Evolutionary conservation across 108 stramenopile genomes (phyloP), one percentile per base, ranked within the genome.

Genomic region (Thalassiosira profunda): DNA sequence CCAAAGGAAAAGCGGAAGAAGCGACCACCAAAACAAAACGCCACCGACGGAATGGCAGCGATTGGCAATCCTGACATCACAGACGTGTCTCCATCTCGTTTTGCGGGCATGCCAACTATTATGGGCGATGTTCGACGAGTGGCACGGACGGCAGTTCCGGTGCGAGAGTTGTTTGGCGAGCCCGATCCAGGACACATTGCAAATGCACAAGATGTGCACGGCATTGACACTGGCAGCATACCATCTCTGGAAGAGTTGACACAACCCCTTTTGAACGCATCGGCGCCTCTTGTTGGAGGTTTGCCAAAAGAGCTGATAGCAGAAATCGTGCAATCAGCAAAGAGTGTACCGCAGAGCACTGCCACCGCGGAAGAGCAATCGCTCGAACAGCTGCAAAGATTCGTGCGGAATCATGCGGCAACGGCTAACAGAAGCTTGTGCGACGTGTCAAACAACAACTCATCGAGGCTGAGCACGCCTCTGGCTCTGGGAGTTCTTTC

Each of bases 121-220:
- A 90, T 90, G 89, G 89, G 89, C 9, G 86, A 87, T 43, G 86
- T 83, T 55, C 74, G 89, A 49, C 45, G 79, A 26, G 86, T 72
- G 25, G 85, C 81, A 33, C 62, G 83, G 21, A 57, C 72, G 18
- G 37, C 20, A 0, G 54, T 81, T 6, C 15, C 45, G 8, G 67
- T 79, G 8, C 73, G 85, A 60, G 38, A 73, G 18, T 34, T 70
- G 25, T 48, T 80, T 29, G 44, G 35, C n/a, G 8, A 56, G 30
- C 75, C 84, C 3, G 42, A 38, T 49, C 14, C 38, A 3, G 31
- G 49, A 26, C 6, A 25, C 28, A 44, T 58, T 18, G 43, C 42
- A 30, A 37, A 53, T 24, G n/a, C n/a, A n/a, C n/a, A n/a, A n/a
- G 31, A 47, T 58, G 33, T 67, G 28, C 28, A 23, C 0, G 35